Percentiles rank a stretch among this genome's conserved stretches.
Evolutionary conservation across 805 yeast genomes (phyloP).

Genomic region (Starmerella scarabaei): DNA sequence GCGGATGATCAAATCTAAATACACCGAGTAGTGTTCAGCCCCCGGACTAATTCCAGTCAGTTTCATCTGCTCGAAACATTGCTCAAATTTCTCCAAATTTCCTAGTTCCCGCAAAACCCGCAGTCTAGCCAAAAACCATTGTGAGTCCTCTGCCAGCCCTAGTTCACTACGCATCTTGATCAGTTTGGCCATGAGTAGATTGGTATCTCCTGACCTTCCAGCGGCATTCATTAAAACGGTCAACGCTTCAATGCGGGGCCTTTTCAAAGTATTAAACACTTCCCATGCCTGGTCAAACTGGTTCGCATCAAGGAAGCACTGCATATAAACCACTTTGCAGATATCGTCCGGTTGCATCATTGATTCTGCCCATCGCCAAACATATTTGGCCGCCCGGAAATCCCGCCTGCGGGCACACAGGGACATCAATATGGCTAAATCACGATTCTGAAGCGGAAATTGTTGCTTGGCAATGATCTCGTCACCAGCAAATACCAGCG

Average conservation of each 20-base stretch:
- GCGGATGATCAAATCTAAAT: constrained; percentile 17
- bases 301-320: constrained; percentile 24
- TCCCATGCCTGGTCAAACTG: constrained; percentile 25
- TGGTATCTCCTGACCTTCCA: constrained; percentile 12
- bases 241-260: constrained; percentile 19
- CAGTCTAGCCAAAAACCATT: constrained; percentile 25
- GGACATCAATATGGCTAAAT: constrained; percentile 22
- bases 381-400: constrained; percentile 18
- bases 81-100: constrained; percentile 29
- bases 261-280: constrained; percentile 19
- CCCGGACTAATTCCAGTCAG: constrained; percentile 6
- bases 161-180: constrained; percentile 17
- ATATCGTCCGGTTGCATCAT: constrained; percentile 20
- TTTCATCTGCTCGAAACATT: constrained; percentile 22
- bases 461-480: constrained; percentile 17
- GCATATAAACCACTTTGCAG: constrained; percentile 27
- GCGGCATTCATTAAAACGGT: constrained; percentile 20
- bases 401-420: constrained; percentile 25
- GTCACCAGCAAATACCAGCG: constrained; percentile 22
- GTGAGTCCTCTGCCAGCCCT: constrained; percentile 22
- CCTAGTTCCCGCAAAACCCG: constrained; percentile 27
- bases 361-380: constrained; percentile 23
- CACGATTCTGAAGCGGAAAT: constrained; percentile 18
- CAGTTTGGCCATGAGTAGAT: constrained; percentile 1
- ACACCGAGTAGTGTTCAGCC: constrained; percentile 21